Evolutionary conservation across 768 basidiomycete genomes (phyloP).

Genomic region (Boletellus emodensis): DNA sequence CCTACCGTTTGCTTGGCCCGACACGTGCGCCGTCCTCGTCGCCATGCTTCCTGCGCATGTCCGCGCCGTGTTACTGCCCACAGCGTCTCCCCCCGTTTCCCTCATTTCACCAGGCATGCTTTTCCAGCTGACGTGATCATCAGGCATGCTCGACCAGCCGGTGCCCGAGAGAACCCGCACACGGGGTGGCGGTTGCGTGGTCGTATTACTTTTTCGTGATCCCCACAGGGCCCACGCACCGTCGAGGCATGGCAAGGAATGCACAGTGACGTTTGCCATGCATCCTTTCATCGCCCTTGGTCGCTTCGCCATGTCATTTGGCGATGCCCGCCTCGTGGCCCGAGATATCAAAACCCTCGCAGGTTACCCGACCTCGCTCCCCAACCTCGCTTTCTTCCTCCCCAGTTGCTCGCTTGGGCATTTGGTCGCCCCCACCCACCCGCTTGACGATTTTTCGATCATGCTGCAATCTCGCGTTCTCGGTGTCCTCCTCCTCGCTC

Average conservation of each 20-base stretch:
- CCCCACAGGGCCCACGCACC: slow-evolving; percentile 16
- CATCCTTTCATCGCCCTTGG: slow-evolving; percentile 24
- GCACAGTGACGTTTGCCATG: slow-evolving; percentile 21
- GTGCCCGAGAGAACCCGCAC: slow-evolving; percentile 23
- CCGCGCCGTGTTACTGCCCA: slow-evolving; percentile 13
- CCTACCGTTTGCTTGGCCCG: background rate
- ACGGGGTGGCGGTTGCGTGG: slow-evolving; percentile 21
- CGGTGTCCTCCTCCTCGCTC: slow-evolving; percentile 72
- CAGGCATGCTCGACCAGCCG: slow-evolving; percentile 19
- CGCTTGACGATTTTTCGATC: slow-evolving; percentile 20
- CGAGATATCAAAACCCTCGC: slow-evolving; percentile 29
- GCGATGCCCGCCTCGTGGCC: slow-evolving; percentile 29
- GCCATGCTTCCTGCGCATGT: slow-evolving; percentile 28
- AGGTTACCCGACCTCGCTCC: slow-evolving; percentile 1
- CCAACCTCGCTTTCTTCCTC: slow-evolving; percentile 5
- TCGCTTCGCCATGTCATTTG: slow-evolving; percentile 25
- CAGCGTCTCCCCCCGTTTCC: slow-evolving; percentile 19
- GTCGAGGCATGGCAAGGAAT: slow-evolving; percentile 29
- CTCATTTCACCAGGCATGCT: slow-evolving; percentile 19
- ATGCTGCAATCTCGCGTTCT: slow-evolving; percentile 40
- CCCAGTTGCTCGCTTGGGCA: slow-evolving; percentile 1
- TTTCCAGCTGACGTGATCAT: slow-evolving; percentile 23
- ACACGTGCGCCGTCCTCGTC: slow-evolving; percentile 15
- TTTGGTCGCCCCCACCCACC: background rate
- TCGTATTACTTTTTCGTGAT: slow-evolving; percentile 15